Evolutionary conservation across 345 rosid species (phyloP).

Genomic region (Kernera saxatilis): DNA sequence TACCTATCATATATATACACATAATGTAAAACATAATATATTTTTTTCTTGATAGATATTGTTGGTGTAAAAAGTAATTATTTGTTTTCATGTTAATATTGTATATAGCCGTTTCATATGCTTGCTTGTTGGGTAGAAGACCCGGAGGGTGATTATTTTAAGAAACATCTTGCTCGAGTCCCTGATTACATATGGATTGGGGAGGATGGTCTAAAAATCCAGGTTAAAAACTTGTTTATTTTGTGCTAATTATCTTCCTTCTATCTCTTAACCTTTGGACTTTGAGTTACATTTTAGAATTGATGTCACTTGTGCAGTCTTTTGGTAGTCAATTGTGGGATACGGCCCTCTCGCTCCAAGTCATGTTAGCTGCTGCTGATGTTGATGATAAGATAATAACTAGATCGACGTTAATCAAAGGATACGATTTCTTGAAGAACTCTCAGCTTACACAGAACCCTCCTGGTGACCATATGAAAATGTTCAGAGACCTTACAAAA

Average conservation of each 20-base stretch:
- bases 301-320: conserved; percentile 5
- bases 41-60: too few species aligned
- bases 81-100: too few species aligned
- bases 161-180: conserved; percentile 40
- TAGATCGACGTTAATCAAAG: conserved; percentile 26
- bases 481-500: conserved; percentile 52
- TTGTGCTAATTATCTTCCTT: too few species aligned
- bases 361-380: conserved; percentile 16
- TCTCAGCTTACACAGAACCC: conserved; percentile 46
- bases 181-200: conserved; percentile 39
- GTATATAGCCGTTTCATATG: conserved; percentile 30
- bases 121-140: conserved; percentile 66
- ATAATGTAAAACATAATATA: too few species aligned
- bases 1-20: too few species aligned
- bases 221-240: too few species aligned
- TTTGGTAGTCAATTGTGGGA: conserved; percentile 42
- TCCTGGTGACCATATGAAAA: conserved; percentile 42
- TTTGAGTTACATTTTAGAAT: too few species aligned
- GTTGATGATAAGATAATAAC: conserved; percentile 23
- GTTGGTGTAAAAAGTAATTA: too few species aligned
- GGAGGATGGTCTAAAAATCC: conserved; percentile 50
- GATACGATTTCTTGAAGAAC: conserved; percentile 38
- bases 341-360: conserved; percentile 28
- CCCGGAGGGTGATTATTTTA: too few species aligned
- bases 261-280: too few species aligned